These are phyloP conservation scores for Acanthamoeba royreba DNA, from an alignment of 208 protist species.

Conservation along the genomic window DNA sequence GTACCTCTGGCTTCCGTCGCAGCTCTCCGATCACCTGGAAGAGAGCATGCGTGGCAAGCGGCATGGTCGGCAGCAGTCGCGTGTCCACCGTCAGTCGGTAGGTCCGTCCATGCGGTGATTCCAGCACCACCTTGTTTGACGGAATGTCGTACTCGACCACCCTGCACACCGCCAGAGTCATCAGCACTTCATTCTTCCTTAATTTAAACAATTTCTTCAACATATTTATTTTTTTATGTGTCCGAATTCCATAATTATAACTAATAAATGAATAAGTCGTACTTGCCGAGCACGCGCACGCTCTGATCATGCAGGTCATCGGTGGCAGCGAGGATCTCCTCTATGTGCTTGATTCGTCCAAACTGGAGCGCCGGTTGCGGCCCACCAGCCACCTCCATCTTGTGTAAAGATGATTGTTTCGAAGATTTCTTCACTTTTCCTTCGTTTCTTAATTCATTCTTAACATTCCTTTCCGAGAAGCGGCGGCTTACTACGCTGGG, in stretches of 20 bases:
- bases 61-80: background rate
- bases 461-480: too few species aligned
- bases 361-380: background rate
- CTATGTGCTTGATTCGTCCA: background rate
- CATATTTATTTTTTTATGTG: too few species aligned
- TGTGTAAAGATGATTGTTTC: too few species aligned
- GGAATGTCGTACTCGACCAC: background rate
- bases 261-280: background rate
- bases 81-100: background rate
- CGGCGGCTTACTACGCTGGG: too few species aligned
- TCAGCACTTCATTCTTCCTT: too few species aligned
- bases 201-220: too few species aligned
- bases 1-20: background rate
- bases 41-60: background rate
- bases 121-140: background rate
- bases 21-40: background rate
- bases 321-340: background rate
- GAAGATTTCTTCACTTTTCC: too few species aligned
- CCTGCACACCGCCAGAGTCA: background rate
- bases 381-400: background rate
- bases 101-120: background rate
- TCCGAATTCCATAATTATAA: background rate
- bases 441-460: too few species aligned
- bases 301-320: background rate
- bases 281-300: background rate